These are phyloP conservation scores for Candida chauliodis DNA, from an alignment of 805 yeast species.

Conservation along the genomic window DNA sequence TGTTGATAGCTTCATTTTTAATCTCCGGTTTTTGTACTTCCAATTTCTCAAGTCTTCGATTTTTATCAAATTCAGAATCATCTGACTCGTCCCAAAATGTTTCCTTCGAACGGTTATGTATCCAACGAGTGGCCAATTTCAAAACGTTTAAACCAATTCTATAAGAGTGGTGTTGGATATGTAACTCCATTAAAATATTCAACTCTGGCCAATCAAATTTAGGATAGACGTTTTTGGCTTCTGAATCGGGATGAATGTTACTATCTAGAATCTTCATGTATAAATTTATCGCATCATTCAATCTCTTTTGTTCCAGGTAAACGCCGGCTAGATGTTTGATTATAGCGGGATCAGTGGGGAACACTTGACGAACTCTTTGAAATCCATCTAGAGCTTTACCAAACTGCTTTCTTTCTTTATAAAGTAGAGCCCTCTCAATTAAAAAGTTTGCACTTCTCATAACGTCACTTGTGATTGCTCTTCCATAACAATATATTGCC, in stretches of 20 bases:
- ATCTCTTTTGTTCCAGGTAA: slow-evolving; percentile 54
- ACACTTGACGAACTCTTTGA: slow-evolving; percentile 48
- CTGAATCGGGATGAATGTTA: slow-evolving; percentile 41
- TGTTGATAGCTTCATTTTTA: slow-evolving; percentile 9
- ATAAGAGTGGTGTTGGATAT: slow-evolving; percentile 65
- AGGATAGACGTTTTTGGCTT: slow-evolving; percentile 28
- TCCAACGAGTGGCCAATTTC: slow-evolving; percentile 77
- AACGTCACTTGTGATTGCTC: slow-evolving; percentile 20
- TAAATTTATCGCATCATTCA: slow-evolving; percentile 70
- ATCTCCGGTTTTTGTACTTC: slow-evolving; percentile 9
- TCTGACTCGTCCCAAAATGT: slow-evolving; percentile 60
- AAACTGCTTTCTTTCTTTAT: slow-evolving; percentile 60
- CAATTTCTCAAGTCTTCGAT: slow-evolving; percentile 48
- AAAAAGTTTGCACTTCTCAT: slow-evolving; percentile 44
- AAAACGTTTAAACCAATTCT: slow-evolving; percentile 59
- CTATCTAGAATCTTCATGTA: slow-evolving; percentile 62
- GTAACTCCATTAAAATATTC: slow-evolving; percentile 78
- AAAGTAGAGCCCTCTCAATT: slow-evolving; percentile 62
- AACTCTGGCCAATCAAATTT: slow-evolving; percentile 84
- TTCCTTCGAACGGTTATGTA: slow-evolving; percentile 64
- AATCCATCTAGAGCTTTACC: slow-evolving; percentile 75
- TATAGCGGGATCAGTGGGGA: slow-evolving; percentile 59
- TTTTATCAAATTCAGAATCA: slow-evolving; percentile 75
- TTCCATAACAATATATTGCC: slow-evolving; percentile 72
- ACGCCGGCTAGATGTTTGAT: slow-evolving; percentile 55